Conservation (phyloP, 2,329 filamentous ascomycete species). For the Magnaporthiopsis rhizophila region DNA sequence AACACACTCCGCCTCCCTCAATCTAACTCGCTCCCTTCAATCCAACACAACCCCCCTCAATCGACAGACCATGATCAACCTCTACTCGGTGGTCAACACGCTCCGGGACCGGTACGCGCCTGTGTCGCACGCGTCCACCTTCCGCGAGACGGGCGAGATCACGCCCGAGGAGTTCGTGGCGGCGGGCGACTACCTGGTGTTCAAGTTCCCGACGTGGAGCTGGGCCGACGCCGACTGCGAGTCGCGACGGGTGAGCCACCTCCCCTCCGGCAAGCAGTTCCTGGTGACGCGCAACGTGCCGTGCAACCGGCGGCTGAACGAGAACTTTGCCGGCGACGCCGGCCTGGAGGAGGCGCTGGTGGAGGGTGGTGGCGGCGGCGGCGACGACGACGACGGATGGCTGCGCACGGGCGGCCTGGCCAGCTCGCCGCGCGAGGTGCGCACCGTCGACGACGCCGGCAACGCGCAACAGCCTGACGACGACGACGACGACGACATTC, state of each 20-base stretch:
- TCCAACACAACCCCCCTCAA: background rate
- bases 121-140: slow-evolving; percentile 83
- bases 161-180: slow-evolving; percentile 95
- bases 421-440: slow-evolving; percentile 68
- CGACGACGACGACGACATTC: slow-evolving; percentile 77
- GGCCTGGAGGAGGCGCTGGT: slow-evolving; percentile 83
- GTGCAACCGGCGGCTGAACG: slow-evolving; percentile 83
- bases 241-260: slow-evolving; percentile 67
- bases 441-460: slow-evolving; percentile 82
- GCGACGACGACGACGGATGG: slow-evolving; percentile 79
- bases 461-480: slow-evolving; percentile 64
- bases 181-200: slow-evolving; percentile 94
- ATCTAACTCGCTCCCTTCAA: background rate
- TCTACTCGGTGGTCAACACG: slow-evolving; percentile 87
- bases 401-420: slow-evolving; percentile 75
- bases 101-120: slow-evolving; percentile 88
- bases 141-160: slow-evolving; percentile 88
- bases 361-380: slow-evolving; percentile 55
- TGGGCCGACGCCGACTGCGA: slow-evolving; percentile 87
- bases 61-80: slow-evolving; percentile 42
- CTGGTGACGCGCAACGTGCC: slow-evolving; percentile 91
- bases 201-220: slow-evolving; percentile 98
- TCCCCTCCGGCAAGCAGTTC: slow-evolving; percentile 89
- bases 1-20: no score
- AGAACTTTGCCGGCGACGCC: slow-evolving; percentile 84